Evolutionary conservation across 1,284 basidiomycete genomes (phyloP), one percentile per base, ranked within the genome.

Genomic region (Coriolopsis trogii): DNA sequence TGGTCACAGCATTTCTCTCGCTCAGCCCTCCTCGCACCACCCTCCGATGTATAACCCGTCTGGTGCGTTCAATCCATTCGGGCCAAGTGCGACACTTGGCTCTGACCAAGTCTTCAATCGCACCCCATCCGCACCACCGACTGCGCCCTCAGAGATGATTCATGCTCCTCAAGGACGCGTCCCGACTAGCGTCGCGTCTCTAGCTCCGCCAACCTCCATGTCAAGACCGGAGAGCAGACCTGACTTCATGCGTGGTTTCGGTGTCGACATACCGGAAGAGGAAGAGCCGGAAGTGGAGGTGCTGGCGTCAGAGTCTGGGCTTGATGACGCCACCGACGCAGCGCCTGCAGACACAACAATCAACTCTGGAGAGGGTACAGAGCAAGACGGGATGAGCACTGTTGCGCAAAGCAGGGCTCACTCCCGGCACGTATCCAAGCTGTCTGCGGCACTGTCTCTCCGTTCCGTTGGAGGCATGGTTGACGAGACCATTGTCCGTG

Each of bases 191-290:
- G 64, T 77, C 37, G 67, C 74, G 0, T 71, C 76, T 13, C 73
- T 84, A 41, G 76, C 74, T 15, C 77, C 79, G 13, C 78, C 79
- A 9, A 57, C 62, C 21, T 62, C 76, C 15, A 43, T 72, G 66
- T 64, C 76, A 69, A 53, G 72, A 10, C 76, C 80, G 12, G 76
- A 79, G 57, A 82, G 76, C 49, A 76, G 82, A 25, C 84, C 87
- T 4, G 88, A 91, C 66, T 92, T 91, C 63, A 67, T 71, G 49
- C 80, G 85, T 56, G 89, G 89, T 3, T 92, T 91, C 67, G 88
- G 89, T 2, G 63, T 91, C 41, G 87, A 91, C 58, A 82, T 85
- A 51, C 85, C 87, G 4, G 85, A 89, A 60, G 82, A 79, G 39
- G 70, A 71, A 49, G 63, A 67, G 46, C 65, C 64, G 15, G 67